Percentiles rank a stretch among this genome's conserved stretches.
phyloP scores from a whole-genome alignment of 2,329 filamentous ascomycete genomes.

The Aspergillus proliferans region DNA sequence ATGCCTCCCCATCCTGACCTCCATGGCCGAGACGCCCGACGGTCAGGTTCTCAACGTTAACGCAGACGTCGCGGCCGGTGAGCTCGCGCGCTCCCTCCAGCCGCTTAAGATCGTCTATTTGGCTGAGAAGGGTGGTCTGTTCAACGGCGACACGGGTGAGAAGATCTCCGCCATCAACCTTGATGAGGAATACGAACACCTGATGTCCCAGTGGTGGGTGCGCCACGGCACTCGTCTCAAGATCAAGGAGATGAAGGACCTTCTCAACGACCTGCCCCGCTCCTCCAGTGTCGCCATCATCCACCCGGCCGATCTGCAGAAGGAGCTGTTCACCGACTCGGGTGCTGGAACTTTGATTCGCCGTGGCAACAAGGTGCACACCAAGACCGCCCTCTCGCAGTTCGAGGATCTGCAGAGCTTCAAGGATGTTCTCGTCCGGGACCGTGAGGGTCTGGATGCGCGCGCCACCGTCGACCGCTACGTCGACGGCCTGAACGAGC shows the following conservation, averaged over 20 bases:
- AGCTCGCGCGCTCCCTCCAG: constrained; percentile 80
- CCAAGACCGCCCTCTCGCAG: constrained; percentile 63
- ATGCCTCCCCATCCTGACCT: constrained; percentile 88
- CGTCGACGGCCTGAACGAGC: constrained; percentile 67
- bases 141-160: constrained; percentile 86
- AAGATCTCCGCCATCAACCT: constrained; percentile 97
- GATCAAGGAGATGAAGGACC: constrained; percentile 95
- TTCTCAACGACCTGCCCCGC: constrained; percentile 79
- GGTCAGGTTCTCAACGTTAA: constrained; percentile 96
- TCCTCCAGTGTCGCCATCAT: constrained; percentile 97
- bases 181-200: constrained; percentile 87
- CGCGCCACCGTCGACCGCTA: constrained; percentile 81
- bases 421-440: constrained; percentile 74
- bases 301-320: constrained; percentile 89
- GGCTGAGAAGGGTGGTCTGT: constrained; percentile 95
- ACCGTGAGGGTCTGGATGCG: constrained; percentile 75
- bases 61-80: constrained; percentile 90
- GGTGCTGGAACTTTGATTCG: constrained; percentile 90
- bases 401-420: constrained; percentile 71
- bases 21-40: constrained; percentile 88
- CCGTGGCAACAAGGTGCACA: constrained; percentile 81
- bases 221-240: constrained; percentile 90
- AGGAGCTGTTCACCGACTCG: constrained; percentile 93
- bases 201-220: constrained; percentile 94
- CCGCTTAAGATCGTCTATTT: constrained; percentile 97